A percentile compares a stretch with the other conserved stretches of the same genome.
These are phyloP conservation scores for Coniferiporia sulphurascens DNA, from an alignment of 1,284 basidiomycete genomes.

Conservation along the genomic window DNA sequence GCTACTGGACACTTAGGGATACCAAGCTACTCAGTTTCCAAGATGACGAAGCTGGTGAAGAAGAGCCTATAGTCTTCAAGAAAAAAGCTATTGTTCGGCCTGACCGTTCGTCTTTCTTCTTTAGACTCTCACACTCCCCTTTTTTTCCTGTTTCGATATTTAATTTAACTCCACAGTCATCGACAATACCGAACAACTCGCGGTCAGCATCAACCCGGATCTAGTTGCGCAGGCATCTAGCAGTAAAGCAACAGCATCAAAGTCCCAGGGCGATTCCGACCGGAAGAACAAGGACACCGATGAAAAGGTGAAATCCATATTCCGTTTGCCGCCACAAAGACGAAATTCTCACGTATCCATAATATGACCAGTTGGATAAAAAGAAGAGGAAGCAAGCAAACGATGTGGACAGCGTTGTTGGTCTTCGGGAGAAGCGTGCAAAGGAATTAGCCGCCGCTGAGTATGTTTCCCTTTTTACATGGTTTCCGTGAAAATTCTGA, in stretches of 20 bases:
- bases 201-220: constrained; percentile 24
- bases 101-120: constrained; percentile 55
- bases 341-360: too few species aligned
- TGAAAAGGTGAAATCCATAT: not conserved
- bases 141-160: not conserved
- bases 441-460: constrained; percentile 57
- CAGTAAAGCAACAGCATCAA: not conserved
- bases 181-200: constrained; percentile 34
- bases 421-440: constrained; percentile 70
- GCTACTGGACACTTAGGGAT: constrained; percentile 49
- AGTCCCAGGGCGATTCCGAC: not conserved
- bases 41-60: constrained; percentile 63
- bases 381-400: constrained; percentile 37
- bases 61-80: constrained; percentile 47
- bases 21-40: constrained; percentile 84
- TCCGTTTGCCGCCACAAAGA: not conserved
- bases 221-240: constrained; percentile 13
- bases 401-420: constrained; percentile 52
- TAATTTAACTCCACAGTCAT: constrained; percentile 41
- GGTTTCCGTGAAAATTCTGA: not conserved
- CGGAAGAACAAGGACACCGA: not conserved
- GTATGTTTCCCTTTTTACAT: constrained; percentile 31
- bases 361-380: constrained; percentile 27
- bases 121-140: not conserved
- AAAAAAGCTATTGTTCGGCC: constrained; percentile 79